Evolutionary conservation across 1,284 basidiomycete species (phyloP), one percentile per base, ranked within the genome.

Genomic region (Apiotrichum domesticum): DNA sequence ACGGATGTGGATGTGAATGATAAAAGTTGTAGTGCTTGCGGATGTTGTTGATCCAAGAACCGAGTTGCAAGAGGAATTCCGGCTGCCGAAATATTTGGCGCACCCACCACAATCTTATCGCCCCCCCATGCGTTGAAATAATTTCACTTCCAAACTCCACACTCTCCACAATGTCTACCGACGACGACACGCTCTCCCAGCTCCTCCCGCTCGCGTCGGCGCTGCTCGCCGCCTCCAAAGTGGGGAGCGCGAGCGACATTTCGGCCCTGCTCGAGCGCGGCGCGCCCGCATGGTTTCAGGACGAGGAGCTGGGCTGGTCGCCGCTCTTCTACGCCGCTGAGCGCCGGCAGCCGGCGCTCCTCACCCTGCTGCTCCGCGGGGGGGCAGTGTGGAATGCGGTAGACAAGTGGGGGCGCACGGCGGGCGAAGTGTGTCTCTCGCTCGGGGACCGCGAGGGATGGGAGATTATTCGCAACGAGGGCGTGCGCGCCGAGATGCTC

Each of bases 321-420:
- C 81, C 86, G 9, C 77, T 98, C 48, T 95, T 98, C 71, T 93
- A 90, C 43, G 95, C 94, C 2, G 90, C 88, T 0, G 90, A 87
- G 64, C 75, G 81, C 39, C 84, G 86, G 59, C 82, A 87, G 63
- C 73, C 80, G 2, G 79, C 81, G 9, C 76, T 93, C 5, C 79
- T 89, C 7, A 80, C 82, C 56, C 69, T 82, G 4, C 79, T 98
- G 44, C 79, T 98, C 35, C 79, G 85, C n/a, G 80, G 84, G 53
- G 93, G 95, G 2, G 93, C 91, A 0, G 72, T 93, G 0, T 98
- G 95, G 95, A 97, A 96, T 73, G 83, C 88, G 59, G 88, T 88
- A 58, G 90, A 94, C 70, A 80, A 84, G 58, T 76, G 85, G 58
- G 84, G 85, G 42, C 84, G 88, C 66, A 93, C 89, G 6, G 88